Evolutionary conservation across 2,329 filamentous ascomycete genomes (phyloP), one percentile per base, ranked within the genome.

Genomic region (Aspergillus tanneri): DNA sequence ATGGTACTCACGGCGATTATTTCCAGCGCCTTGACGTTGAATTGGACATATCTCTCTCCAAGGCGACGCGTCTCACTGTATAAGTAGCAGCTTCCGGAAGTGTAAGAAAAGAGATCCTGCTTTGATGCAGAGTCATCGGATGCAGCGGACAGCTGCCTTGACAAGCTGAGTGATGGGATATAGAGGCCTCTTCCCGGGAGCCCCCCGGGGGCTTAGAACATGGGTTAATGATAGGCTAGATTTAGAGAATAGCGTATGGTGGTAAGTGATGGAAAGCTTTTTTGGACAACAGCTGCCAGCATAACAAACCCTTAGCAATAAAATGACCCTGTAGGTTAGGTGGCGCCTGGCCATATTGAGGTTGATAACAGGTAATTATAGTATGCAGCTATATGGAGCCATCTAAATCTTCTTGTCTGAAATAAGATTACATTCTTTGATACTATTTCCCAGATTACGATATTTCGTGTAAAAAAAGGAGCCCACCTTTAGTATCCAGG

Each of bases 21-120:
- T 40, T 40, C 21, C 3, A 40, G 22, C 37, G 37, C 37, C 18
- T 27, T 16, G 12, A 40, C 23, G 2, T 40, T 24, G 19, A 44
- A 44, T 12, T 35, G 28, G 14, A 23, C 32, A 25, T 44, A 36
- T 16, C 42, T 27, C 19, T 44, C 30, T 18, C 14, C 25, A 14
- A 44, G 21, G 14, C 42, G 42, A 27, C 12, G 18, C 12, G 11
- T 23, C 18, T 44, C 42, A n/a, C 36, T 36, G 19, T n/a, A 44
- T 5, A 44, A 11, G 28, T 22, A 44, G 19, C 28, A 14, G n/a
- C n/a, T n/a, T 12, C 42, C 42, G 8, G 42, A 16, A 9, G 42
- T 44, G 19, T 44, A 44, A 18, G 42, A 5, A 18, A 35, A 44
- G 5, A 44, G 28, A n/a, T 44, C 18, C n/a, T 18, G 42, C 8